Percentiles rank a stretch among this genome's conserved stretches.
phyloP scores from a whole-genome alignment of 306 rosid species.

The Sindora glabra region DNA sequence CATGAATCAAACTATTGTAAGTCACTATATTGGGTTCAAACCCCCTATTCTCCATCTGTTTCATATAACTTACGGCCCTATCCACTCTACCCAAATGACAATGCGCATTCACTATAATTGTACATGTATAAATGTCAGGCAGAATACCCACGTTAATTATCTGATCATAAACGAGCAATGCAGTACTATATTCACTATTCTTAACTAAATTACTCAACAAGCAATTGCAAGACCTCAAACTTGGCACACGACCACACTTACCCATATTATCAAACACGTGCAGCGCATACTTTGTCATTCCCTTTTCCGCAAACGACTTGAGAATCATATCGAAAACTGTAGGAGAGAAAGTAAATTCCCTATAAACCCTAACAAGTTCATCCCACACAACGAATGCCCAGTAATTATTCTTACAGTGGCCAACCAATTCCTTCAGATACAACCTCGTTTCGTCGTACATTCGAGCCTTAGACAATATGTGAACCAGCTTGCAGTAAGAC shows the following conservation, averaged over 20 bases:
- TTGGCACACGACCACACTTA: slow-evolving; percentile 42
- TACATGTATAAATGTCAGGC: too few relatives aligned
- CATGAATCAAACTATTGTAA: too few relatives aligned
- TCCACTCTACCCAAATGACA: too few relatives aligned
- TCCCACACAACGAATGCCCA: slow-evolving; percentile 28
- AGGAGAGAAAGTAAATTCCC: too few relatives aligned
- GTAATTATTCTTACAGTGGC: slow-evolving; percentile 40
- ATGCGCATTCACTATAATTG: too few relatives aligned
- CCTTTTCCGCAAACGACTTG: slow-evolving; percentile 23
- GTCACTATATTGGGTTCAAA: too few relatives aligned
- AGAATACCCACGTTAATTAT: background rate
- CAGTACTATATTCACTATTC: slow-evolving; percentile 27
- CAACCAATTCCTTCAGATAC: slow-evolving; percentile 31
- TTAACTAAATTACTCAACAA: slow-evolving; percentile 50
- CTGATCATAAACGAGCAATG: slow-evolving; percentile 53
- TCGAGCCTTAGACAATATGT: slow-evolving; percentile 60
- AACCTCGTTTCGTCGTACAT: slow-evolving; percentile 46
- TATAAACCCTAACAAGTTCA: too few relatives aligned
- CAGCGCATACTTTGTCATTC: slow-evolving; percentile 52
- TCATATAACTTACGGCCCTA: too few relatives aligned
- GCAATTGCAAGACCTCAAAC: slow-evolving; percentile 66
- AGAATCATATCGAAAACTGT: too few relatives aligned
- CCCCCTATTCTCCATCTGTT: too few relatives aligned
- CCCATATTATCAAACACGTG: slow-evolving; percentile 73
- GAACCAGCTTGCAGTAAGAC: slow-evolving; percentile 57